Base-by-base conservation (phyloP, 352 stramenopile species). In the Phytophthora fragariae region DNA sequence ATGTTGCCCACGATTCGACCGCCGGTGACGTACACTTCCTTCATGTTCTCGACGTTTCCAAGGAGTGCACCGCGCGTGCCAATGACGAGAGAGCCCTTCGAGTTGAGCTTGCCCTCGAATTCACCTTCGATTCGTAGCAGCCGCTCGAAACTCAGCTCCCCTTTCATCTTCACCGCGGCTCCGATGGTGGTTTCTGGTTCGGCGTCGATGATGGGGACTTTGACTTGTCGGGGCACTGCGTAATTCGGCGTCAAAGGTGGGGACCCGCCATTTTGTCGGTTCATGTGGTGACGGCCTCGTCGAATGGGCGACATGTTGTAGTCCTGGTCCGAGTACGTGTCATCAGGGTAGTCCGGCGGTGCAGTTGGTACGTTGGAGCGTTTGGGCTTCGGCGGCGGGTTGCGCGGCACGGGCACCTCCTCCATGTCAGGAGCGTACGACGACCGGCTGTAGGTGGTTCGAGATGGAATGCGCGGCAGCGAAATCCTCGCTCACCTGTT, bases 1-100 rank as follows among this genome's bases (percentile, higher is more conserved):
- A 98, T 84, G 67, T 97, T 97, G 64, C 92, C 92, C 24, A 97
- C 69, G 70, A 97, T 88, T 66, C 91, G 92, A 41, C 92, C 91
- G 61, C 92, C 90, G 6, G 90, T 90, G 35, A 97, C 70, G 62
- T 97, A 89, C 59, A 97, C 88, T 68, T 94, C 85, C 76, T 93
- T 94, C 89, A 97, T 96, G 68, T 89, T 92, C 31, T 94, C 85
- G 10, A 98, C 81, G 33, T 95, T 87, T 3, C 92, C 92, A 3
- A 82, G 86, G 7, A 98, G 75, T 37, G 91, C 79, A 39, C 92
- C 92, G 12, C 90, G 93, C 27, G 89, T 83, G 0, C 92, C 92
- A 19, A 98, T 77, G 11, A 98, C 86, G 2, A 98, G 85, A 31
- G 92, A 95, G 29, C 92, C 92, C 58, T 95, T 95, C 9, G 92